Evolutionary conservation across 106 monocot genomes (phyloP).

Genomic region (Triglochin maritima): DNA sequence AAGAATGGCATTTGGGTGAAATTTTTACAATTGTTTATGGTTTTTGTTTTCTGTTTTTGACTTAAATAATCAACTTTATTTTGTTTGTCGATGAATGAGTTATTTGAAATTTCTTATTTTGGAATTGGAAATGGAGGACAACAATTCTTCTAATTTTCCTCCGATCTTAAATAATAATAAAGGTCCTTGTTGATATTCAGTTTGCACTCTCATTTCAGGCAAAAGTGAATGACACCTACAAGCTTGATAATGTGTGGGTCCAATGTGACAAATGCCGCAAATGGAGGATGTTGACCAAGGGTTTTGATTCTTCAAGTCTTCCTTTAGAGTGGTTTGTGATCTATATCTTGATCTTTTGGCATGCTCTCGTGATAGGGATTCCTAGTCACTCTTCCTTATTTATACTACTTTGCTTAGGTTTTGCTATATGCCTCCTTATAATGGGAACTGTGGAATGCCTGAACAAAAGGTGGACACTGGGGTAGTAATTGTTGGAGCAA

Average conservation of each 20-base stretch:
- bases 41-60: background rate
- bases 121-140: too few relatives aligned
- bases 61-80: too few relatives aligned
- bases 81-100: too few relatives aligned
- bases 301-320: slow-evolving; percentile 28
- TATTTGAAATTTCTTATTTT: too few relatives aligned
- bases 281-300: slow-evolving; percentile 42
- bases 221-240: slow-evolving; percentile 16
- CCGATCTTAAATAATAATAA: too few relatives aligned
- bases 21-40: background rate
- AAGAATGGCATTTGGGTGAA: background rate
- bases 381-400: background rate
- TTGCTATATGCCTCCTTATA: slow-evolving; percentile 59
- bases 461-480: slow-evolving; percentile 33
- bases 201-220: slow-evolving; percentile 9
- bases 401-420: slow-evolving; percentile 29
- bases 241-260: slow-evolving; percentile 65
- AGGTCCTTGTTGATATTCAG: too few relatives aligned
- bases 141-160: too few relatives aligned
- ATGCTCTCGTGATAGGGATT: background rate
- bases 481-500: slow-evolving; percentile 28
- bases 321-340: slow-evolving; percentile 39
- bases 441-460: slow-evolving; percentile 42
- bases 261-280: slow-evolving; percentile 78
- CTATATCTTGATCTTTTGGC: background rate